Conservation (phyloP, 1,284 basidiomycete species). For the Boletus sp. region DNA sequence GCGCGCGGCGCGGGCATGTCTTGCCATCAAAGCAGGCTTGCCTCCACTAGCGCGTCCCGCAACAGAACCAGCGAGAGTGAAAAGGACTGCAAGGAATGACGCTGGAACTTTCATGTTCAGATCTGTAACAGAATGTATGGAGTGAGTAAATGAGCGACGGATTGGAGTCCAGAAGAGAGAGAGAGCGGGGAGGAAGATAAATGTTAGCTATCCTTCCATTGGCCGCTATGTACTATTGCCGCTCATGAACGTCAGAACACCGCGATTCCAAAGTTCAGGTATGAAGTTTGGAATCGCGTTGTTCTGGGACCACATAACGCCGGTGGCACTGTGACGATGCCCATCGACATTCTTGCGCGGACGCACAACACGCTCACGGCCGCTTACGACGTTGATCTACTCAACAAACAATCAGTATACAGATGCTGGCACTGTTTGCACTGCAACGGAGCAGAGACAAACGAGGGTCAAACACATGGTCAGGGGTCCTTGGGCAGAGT, state of each 20-base stretch:
- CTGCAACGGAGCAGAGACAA: not conserved
- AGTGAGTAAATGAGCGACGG: conserved; percentile 3
- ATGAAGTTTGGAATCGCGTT: conserved; percentile 7
- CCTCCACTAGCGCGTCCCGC: conserved; percentile 1
- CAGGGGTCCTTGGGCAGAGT: not conserved
- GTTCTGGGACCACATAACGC: not conserved
- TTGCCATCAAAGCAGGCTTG: conserved; percentile 6
- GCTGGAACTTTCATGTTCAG: conserved; percentile 33
- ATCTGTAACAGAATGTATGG: not conserved
- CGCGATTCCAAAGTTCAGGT: too few species aligned
- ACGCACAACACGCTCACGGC: too few species aligned
- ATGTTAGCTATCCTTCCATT: not conserved
- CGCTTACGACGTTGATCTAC: not conserved
- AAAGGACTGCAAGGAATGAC: not conserved
- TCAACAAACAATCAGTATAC: not conserved
- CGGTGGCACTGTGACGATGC: not conserved
- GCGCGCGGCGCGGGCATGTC: conserved; percentile 7
- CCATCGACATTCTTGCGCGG: not conserved
- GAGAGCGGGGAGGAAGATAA: not conserved
- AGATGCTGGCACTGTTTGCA: not conserved
- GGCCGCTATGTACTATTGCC: not conserved
- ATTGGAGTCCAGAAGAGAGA: not conserved
- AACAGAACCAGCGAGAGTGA: conserved; percentile 3
- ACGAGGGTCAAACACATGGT: not conserved
- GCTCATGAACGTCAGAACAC: too few species aligned